A percentile compares a stretch with the other conserved stretches of the same genome.
These are phyloP conservation scores for Hebeloma cylindrosporum DNA, from an alignment of 768 basidiomycete genomes.

Conservation along the genomic window DNA sequence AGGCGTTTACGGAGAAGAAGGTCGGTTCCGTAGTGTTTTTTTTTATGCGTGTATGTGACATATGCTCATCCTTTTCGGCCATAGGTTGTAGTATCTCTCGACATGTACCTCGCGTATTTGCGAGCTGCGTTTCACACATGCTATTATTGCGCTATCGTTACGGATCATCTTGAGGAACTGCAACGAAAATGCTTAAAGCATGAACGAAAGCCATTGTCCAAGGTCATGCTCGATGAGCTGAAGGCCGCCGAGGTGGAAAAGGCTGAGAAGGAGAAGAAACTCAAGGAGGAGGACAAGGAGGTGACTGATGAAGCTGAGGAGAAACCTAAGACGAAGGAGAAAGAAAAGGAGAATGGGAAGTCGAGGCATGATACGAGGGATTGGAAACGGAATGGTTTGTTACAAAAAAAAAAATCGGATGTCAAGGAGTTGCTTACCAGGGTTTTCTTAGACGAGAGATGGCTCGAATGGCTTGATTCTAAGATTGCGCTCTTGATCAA, in stretches of 20 bases:
- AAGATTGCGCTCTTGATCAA: constrained; percentile 83
- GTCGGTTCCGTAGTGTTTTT: constrained; percentile 38
- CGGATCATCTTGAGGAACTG: constrained; percentile 93
- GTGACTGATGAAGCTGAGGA: constrained; percentile 27
- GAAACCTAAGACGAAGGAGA: constrained; percentile 39
- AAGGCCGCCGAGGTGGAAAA: constrained; percentile 57
- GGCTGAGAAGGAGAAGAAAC: constrained; percentile 45
- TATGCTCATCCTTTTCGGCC: constrained; percentile 20
- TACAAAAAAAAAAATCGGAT: constrained; percentile 10
- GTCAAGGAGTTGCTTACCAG: constrained; percentile 8
- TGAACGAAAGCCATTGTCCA: constrained; percentile 72
- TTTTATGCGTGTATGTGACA: constrained; percentile 15
- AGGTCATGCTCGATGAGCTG: constrained; percentile 59
- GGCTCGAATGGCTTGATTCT: constrained; percentile 86
- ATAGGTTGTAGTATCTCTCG: constrained; percentile 80
- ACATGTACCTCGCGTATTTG: constrained; percentile 91
- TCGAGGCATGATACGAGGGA: constrained; percentile 37
- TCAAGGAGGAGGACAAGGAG: constrained; percentile 42
- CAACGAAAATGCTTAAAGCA: constrained; percentile 94
- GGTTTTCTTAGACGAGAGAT: constrained; percentile 68
- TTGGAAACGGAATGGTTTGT: constrained; percentile 66
- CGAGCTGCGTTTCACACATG: constrained; percentile 92
- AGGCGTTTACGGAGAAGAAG: constrained; percentile 68
- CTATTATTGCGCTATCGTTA: constrained; percentile 95
- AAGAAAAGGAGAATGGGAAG: constrained; percentile 32